These are phyloP conservation scores for Trypethelium eluteriae DNA, from an alignment of 495 filamentous ascomycete genomes.

Conservation along the genomic window DNA sequence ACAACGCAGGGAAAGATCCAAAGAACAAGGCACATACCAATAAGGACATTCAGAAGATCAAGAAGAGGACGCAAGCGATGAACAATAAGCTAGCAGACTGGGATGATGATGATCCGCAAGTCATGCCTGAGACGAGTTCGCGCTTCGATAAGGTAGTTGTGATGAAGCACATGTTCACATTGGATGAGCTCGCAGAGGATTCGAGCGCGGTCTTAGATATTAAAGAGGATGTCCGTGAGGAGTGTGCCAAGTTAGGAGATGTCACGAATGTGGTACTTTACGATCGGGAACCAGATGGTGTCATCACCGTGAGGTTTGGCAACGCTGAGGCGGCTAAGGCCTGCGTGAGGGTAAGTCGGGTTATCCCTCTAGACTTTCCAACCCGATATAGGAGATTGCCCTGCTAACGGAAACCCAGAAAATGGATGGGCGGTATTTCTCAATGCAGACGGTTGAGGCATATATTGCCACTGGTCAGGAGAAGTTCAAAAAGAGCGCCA, in stretches of 20 bases:
- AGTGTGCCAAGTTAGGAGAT: constrained; percentile 76
- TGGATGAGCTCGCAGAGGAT: constrained; percentile 77
- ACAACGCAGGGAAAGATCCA: constrained; percentile 42
- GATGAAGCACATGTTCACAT: constrained; percentile 90
- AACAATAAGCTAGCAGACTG: constrained; percentile 84
- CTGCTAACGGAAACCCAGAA: constrained; percentile 32
- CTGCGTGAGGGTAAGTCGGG: constrained; percentile 53
- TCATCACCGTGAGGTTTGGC: constrained; percentile 73
- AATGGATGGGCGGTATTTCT: constrained; percentile 80
- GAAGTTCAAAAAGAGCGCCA: constrained; percentile 62
- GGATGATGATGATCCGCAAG: constrained; percentile 75
- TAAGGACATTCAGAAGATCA: constrained; percentile 77
- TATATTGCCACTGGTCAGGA: constrained; percentile 68
- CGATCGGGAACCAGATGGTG: constrained; percentile 78
- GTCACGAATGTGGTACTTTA: constrained; percentile 89
- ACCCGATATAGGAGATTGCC: neutral
- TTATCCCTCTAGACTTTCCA: neutral
- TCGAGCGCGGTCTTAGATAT: constrained; percentile 78
- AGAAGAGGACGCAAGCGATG: constrained; percentile 77
- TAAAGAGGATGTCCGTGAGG: constrained; percentile 86
- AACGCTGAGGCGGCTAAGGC: constrained; percentile 60
- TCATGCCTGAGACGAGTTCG: constrained; percentile 47
- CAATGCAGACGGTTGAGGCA: constrained; percentile 63
- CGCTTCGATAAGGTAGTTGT: constrained; percentile 75
- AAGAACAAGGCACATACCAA: constrained; percentile 41